Conservation (phyloP, 371 early-diverging fungal species). For the Phascolomyces articulosus region DNA sequence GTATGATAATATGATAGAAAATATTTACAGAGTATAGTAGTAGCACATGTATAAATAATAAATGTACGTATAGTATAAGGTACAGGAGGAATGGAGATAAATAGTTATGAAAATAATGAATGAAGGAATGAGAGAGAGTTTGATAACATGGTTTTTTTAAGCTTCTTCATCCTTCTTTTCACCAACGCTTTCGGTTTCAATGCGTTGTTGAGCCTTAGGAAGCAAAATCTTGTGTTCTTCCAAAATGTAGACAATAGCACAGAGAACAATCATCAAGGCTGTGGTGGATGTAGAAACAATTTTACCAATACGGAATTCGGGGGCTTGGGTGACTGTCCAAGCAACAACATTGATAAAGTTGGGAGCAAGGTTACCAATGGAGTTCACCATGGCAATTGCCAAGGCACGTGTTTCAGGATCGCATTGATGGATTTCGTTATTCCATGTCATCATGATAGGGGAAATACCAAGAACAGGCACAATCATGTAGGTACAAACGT, state of each 20-base stretch:
- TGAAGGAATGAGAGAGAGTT: neutral
- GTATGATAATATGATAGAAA: neutral
- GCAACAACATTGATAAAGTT: constrained; percentile 43
- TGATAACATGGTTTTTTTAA: too few species aligned
- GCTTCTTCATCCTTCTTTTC: neutral
- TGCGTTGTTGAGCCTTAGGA: constrained; percentile 36
- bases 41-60: neutral
- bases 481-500: constrained; percentile 37
- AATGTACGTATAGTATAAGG: neutral
- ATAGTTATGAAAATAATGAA: too few species aligned
- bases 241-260: constrained; percentile 17
- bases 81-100: neutral
- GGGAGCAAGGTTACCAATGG: constrained; percentile 45
- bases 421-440: constrained; percentile 35
- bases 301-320: constrained; percentile 33
- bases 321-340: constrained; percentile 29
- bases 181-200: constrained; percentile 22
- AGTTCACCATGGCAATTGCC: constrained; percentile 48
- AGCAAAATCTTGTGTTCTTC: constrained; percentile 30
- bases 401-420: constrained; percentile 38
- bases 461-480: constrained; percentile 36
- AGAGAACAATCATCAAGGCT: constrained; percentile 32
- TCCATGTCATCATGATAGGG: constrained; percentile 47
- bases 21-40: constrained; percentile 1
- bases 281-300: constrained; percentile 38